Percentiles rank a stretch among this genome's conserved stretches.
Conservation (phyloP, 2,329 filamentous ascomycete genomes). For the Microcyclospora pomicola region DNA sequence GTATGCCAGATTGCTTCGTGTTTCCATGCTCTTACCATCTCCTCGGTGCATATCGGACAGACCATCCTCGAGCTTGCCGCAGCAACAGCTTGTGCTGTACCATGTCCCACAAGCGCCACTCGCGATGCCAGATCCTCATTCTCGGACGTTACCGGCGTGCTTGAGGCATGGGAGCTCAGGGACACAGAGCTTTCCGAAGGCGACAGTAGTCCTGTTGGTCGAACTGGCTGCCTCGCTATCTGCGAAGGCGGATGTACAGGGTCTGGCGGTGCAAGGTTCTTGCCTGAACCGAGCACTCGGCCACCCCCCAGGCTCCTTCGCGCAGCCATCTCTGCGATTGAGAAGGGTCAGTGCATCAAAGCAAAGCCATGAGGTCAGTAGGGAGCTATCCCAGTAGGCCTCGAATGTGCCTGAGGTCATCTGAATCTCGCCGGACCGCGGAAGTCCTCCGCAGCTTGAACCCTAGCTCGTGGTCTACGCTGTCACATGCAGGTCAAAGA, state of each 20-base stretch:
- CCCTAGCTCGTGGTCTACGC: too few species aligned
- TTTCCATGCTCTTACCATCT: conserved; percentile 54
- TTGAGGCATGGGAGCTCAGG: conserved; percentile 60
- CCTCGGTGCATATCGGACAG: conserved; percentile 96
- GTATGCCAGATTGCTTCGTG: not conserved
- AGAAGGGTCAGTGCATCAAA: not conserved
- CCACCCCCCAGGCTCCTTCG: conserved; percentile 77
- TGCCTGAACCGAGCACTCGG: conserved; percentile 76
- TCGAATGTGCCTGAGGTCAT: too few species aligned
- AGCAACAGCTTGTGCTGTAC: conserved; percentile 39
- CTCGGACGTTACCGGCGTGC: conserved; percentile 55
- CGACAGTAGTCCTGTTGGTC: conserved; percentile 39
- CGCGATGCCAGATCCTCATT: conserved; percentile 68
- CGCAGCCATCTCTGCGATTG: conserved; percentile 49
- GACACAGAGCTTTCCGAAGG: conserved; percentile 63
- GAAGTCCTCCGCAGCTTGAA: too few species aligned
- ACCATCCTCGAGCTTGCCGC: conserved; percentile 56
- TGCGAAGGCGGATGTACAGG: conserved; percentile 27
- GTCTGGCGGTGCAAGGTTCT: conserved; percentile 56
- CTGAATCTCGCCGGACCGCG: too few species aligned
- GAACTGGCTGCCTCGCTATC: conserved; percentile 8
- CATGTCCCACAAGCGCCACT: conserved; percentile 55
- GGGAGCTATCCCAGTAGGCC: too few species aligned
- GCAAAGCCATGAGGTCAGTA: too few species aligned
- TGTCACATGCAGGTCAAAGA: too few species aligned